Evolutionary conservation across 2,329 filamentous ascomycete species (phyloP), one percentile per base, ranked within the genome.

Genomic region (Corniculantispora saksenae): DNA sequence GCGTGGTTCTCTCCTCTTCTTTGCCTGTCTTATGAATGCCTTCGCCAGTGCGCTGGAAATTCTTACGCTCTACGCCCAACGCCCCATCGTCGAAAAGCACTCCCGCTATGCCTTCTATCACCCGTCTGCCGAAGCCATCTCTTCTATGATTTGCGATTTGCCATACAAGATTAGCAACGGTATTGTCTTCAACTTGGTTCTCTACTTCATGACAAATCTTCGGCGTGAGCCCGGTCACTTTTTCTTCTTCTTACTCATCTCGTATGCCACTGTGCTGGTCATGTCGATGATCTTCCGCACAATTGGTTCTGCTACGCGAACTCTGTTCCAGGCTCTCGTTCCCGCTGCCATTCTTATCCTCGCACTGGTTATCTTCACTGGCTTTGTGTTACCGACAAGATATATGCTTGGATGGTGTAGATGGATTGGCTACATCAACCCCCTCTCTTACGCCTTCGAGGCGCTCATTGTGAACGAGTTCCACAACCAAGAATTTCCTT

Each of bases 31-130:
- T 66, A 89, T 95, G 81, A 96, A 95, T 76, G 92, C 92, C 55
- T 95, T 96, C 72, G 84, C 89, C 67, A 91, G 88, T 74, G 90
- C 91, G 64, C 84, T 95, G 47, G 92, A 95, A 83, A 95, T 97
- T 74, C 78, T 95, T 40, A 93, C 91, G 0, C 84, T 97, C 5
- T 97, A 95, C 74, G 87, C 91, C 2, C 93, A 97, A 84, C 90
- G 94, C 45, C 91, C 91, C 1, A 97, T 97, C 71, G 92, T 97
- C 66, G 93, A 97, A 74, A 97, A 97, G 75, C 94, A 97, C 71
- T 81, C 84, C 64, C 88, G 91, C 65, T 97, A 97, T 74, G 93
- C 93, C 21, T 83, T 97, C 21, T 97, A 97, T 72, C 94, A 97
- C 72, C 93, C 94, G 0, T 93, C 91, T 12, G 91, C 93, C 19